Conservation (phyloP, 768 basidiomycete genomes). For the Galerina sulciceps region DNA sequence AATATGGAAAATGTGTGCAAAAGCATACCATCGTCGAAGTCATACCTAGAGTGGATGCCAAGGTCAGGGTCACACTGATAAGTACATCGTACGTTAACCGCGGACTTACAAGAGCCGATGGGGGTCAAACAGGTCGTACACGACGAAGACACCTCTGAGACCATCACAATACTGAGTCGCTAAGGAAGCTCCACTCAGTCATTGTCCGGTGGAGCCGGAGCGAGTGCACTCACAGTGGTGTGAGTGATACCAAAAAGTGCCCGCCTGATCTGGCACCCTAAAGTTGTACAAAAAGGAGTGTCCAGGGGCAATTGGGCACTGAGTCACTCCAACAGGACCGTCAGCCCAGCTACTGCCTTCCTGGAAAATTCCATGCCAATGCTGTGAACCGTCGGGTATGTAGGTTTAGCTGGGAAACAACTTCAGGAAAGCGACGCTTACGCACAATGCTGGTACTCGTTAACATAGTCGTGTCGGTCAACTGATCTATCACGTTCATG, state of each 20-base stretch:
- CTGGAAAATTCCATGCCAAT: constrained; percentile 49
- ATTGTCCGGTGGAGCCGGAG: constrained; percentile 17
- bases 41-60: constrained; percentile 33
- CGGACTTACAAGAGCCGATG: constrained; percentile 22
- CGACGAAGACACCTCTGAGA: constrained; percentile 49
- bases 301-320: constrained; percentile 45
- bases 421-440: neutral
- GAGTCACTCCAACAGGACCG: constrained; percentile 41
- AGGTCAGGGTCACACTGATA: neutral
- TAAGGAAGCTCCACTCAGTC: constrained; percentile 5
- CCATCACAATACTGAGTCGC: constrained; percentile 62
- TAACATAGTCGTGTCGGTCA: constrained; percentile 54
- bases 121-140: constrained; percentile 47
- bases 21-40: constrained; percentile 21
- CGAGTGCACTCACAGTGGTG: constrained; percentile 31
- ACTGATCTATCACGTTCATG: constrained; percentile 50
- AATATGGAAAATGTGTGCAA: neutral
- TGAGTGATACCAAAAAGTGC: constrained; percentile 48
- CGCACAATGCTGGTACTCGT: constrained; percentile 55
- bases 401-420: neutral
- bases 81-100: neutral
- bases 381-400: constrained; percentile 30
- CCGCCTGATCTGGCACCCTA: constrained; percentile 36
- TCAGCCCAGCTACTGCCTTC: constrained; percentile 42
- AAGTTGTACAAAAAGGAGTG: constrained; percentile 47